phyloP scores from a whole-genome alignment of 208 protist genomes.

The Leishmania arabica region DNA sequence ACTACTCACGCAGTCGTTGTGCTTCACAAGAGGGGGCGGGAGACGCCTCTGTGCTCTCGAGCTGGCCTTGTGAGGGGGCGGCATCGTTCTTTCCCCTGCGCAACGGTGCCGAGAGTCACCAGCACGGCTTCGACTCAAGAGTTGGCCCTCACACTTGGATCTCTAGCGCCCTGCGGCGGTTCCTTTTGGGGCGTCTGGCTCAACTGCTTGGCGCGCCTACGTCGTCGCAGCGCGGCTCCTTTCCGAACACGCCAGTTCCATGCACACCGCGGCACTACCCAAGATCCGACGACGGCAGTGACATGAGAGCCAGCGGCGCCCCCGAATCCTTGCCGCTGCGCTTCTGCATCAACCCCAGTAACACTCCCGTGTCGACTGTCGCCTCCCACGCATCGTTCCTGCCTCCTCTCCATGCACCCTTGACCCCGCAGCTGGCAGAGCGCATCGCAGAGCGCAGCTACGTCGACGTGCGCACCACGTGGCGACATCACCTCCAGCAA shows the following conservation, averaged over 20 bases:
- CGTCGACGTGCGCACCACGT: conserved; percentile 42
- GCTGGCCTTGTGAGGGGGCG: neutral
- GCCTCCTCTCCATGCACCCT: neutral
- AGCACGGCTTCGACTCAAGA: neutral
- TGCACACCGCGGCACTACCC: neutral
- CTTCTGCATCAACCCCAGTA: neutral
- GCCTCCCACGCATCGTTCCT: neutral
- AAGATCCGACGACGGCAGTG: neutral
- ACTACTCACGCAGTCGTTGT: neutral
- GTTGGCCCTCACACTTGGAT: neutral
- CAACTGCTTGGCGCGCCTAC: neutral
- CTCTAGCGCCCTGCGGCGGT: neutral
- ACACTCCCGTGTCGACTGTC: neutral
- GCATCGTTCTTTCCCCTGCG: neutral
- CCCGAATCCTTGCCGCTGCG: neutral
- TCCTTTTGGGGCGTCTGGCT: neutral
- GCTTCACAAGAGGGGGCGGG: neutral
- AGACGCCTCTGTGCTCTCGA: neutral
- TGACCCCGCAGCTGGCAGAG: conserved; percentile 26
- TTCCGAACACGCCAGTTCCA: neutral
- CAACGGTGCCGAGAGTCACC: neutral
- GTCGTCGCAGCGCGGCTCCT: neutral
- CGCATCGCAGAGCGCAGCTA: conserved; percentile 45
- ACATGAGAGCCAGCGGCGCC: neutral
- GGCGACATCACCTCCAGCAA: conserved; percentile 45